Conservation (phyloP, 805 yeast species). For the Saccharomycopsis schoenii region DNA sequence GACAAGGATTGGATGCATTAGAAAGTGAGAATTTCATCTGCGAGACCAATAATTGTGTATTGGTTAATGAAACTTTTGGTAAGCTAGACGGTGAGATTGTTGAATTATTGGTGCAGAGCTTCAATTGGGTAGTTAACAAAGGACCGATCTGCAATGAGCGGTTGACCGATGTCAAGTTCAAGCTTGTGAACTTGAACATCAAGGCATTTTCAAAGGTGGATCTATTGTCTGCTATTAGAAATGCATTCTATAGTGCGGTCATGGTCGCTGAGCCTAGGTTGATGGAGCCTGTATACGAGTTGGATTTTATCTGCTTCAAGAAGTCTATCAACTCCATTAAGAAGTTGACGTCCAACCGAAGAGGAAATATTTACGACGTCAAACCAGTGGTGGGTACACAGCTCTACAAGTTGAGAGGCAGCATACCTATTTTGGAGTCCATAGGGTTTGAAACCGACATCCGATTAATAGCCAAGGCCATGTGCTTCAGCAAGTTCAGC, state of each 20-base stretch:
- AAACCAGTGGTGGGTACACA: conserved; percentile 65
- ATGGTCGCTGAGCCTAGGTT: conserved; percentile 69
- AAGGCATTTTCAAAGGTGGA: conserved; percentile 38
- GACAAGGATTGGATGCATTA: conserved; percentile 21
- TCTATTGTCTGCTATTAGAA: conserved; percentile 71
- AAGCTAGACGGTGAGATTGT: conserved; percentile 51
- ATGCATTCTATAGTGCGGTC: conserved; percentile 76
- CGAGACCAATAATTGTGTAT: conserved; percentile 42
- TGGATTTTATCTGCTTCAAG: conserved; percentile 46
- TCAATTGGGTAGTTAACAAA: conserved; percentile 70
- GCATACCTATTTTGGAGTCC: conserved; percentile 82
- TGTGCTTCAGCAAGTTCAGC: conserved; percentile 54
- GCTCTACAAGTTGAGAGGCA: conserved; percentile 49
- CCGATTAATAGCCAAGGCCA: conserved; percentile 67
- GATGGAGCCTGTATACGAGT: conserved; percentile 70
- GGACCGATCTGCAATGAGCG: conserved; percentile 94
- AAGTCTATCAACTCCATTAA: conserved; percentile 40
- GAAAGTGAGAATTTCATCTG: conserved; percentile 47
- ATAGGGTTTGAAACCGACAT: conserved; percentile 84
- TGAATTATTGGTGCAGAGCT: conserved; percentile 64
- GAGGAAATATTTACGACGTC: conserved; percentile 52
- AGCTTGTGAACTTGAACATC: conserved; percentile 50
- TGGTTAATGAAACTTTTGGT: conserved; percentile 63
- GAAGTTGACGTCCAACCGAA: conserved; percentile 44
- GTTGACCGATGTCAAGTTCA: conserved; percentile 58